Evolutionary conservation across 1,284 basidiomycete species (phyloP).

Genomic region (Rhodotorula sp.): DNA sequence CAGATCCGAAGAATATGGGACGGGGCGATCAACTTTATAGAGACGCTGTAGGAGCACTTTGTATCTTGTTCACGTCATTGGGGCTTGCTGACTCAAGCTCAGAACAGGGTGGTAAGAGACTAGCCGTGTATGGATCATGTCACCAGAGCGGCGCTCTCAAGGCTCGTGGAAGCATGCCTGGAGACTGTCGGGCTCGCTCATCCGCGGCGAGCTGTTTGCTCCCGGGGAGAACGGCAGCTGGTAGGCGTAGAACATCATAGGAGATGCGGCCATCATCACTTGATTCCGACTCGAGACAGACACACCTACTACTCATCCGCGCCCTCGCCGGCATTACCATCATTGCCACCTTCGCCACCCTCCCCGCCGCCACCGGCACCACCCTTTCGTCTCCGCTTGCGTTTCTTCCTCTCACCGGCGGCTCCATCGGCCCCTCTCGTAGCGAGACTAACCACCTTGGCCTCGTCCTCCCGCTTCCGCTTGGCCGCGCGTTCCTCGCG

Average conservation of each 20-base stretch:
- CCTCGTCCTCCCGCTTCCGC: conserved; percentile 16
- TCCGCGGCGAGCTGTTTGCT: no score
- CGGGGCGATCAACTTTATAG: conserved; percentile 7
- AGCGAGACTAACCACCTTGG: conserved; percentile 21
- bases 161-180: no score
- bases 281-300: neutral
- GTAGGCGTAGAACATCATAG: no score
- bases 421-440: neutral
- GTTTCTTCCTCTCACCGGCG: conserved; percentile 4
- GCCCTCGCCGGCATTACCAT: neutral
- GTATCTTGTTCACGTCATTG: no score
- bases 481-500: conserved; percentile 1
- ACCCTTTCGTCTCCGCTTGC: conserved; percentile 11
- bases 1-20: conserved; percentile 25
- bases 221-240: no score
- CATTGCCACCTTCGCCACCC: neutral
- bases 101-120: no score
- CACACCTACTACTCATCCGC: conserved; percentile 2
- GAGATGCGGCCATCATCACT: no score
- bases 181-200: no score
- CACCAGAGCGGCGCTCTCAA: no score
- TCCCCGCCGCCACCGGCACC: neutral
- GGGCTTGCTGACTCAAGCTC: no score
- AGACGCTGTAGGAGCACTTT: neutral
- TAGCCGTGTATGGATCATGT: no score